Evolutionary conservation across 129 eudicot genomes (phyloP), one percentile per base, ranked within the genome.

Genomic region (Solidago caesia): DNA sequence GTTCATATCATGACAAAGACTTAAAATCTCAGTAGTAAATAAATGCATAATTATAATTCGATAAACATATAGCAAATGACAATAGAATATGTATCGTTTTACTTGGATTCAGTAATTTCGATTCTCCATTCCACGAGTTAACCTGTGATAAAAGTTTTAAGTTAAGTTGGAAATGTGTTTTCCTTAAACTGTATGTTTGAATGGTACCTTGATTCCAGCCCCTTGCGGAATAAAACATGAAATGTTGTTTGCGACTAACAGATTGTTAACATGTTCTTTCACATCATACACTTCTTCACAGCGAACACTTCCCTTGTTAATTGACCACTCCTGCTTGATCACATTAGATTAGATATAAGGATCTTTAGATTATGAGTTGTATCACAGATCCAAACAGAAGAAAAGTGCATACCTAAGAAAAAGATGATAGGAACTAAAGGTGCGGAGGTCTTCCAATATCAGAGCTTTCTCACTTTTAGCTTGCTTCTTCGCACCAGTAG

Each of bases 221-320:
- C 95, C 95, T 75, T 91, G 94, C 47, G 97, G 97, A 77, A 84
- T 82, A 59, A 82, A 91, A 70, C 91, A 91, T 0, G 97, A 82
- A 60, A 88, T 80, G 72, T 57, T 88, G 74, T 88, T 86, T 11
- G 95, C 86, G n/a, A 91, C 91, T 53, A 83, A 82, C 41, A 91
- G 87, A 74, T 74, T 80, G 79, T 76, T 88, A 21, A 91, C 89
- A 55, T 86, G 97, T 67, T 91, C 97, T 85, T 91, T 91, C 89
- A 84, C 83, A 74, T 88, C 95, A 56, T 86, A 76, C 68, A 91
- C 88, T 76, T 85, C 81, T 71, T 84, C 87, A 57, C 88, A 84
- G 7, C 82, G 70, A 27, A 91, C 73, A 51, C 56, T 82, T 73
- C 88, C 86, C 8, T 77, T 76, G 21, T 71, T 61, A 46, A 88